A percentile compares a stretch with the other conserved stretches of the same genome.
Conservation (phyloP, 1,139 yeast genomes). For the Keqinozyma sinolaborantium region DNA sequence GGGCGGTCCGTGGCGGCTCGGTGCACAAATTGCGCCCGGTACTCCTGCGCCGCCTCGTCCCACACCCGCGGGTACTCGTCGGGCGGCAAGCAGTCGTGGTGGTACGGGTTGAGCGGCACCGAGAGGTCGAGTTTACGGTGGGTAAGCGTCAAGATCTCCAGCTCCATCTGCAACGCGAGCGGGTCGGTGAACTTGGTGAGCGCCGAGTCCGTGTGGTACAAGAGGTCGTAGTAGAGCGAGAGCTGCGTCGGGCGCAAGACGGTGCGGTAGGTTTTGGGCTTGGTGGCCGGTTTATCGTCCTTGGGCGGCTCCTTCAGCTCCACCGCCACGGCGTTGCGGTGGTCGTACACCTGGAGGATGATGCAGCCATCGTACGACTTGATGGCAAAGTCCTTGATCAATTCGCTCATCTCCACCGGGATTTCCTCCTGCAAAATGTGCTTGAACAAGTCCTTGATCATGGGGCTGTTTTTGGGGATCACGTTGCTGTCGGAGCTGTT, state of each 20-base stretch:
- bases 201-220: slow-evolving; percentile 76
- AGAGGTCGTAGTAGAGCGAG: slow-evolving; percentile 79
- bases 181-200: slow-evolving; percentile 77
- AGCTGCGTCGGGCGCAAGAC: slow-evolving; percentile 76
- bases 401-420: slow-evolving; percentile 87
- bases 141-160: slow-evolving; percentile 76
- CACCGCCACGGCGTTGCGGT: slow-evolving; percentile 35
- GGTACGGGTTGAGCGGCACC: slow-evolving; percentile 69
- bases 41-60: slow-evolving; percentile 30
- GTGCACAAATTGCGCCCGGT: slow-evolving; percentile 37
- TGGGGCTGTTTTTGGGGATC: slow-evolving; percentile 77
- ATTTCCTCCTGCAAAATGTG: slow-evolving; percentile 79
- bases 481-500: slow-evolving; percentile 67
- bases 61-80: slow-evolving; percentile 43
- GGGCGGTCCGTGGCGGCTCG: slow-evolving; percentile 45
- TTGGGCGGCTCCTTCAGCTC: slow-evolving; percentile 5
- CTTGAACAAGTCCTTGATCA: slow-evolving; percentile 73
- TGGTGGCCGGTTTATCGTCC: slow-evolving; percentile 13
- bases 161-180: slow-evolving; percentile 72
- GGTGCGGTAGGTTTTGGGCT: slow-evolving; percentile 73
- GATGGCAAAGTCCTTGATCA: slow-evolving; percentile 80
- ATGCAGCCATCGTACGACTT: slow-evolving; percentile 86
- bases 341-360: slow-evolving; percentile 80
- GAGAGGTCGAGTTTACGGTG: slow-evolving; percentile 72
- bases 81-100: slow-evolving; percentile 46